Conservation (phyloP, 2,329 filamentous ascomycete species). For the Pseudogymnoascus sp. region DNA sequence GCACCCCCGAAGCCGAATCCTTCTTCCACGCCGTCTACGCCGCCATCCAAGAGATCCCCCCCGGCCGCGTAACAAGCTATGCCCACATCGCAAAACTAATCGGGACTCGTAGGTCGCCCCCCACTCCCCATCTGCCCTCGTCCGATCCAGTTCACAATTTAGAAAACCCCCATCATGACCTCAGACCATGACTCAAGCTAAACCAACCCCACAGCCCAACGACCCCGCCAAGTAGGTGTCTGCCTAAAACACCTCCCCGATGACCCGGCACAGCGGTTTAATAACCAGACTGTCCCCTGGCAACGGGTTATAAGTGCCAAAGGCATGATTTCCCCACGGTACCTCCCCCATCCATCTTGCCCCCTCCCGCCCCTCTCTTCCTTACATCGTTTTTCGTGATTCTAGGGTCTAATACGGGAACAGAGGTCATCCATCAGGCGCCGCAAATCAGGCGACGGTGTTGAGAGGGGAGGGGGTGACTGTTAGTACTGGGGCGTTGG, state of each 20-base stretch:
- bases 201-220: conserved; percentile 43
- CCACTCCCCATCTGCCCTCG: conserved; percentile 7
- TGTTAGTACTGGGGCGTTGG: conserved; percentile 26
- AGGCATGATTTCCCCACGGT: conserved; percentile 80
- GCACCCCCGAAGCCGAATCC: conserved; percentile 63
- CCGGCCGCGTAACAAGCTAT: conserved; percentile 78
- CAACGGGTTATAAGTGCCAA: conserved; percentile 86
- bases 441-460: conserved; percentile 28
- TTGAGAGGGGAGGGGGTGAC: conserved; percentile 29
- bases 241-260: conserved; percentile 77
- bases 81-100: conserved; percentile 68
- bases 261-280: conserved; percentile 46
- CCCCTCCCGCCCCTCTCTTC: background rate
- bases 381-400: background rate
- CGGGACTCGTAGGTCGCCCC: conserved; percentile 53
- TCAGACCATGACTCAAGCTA: background rate
- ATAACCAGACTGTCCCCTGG: conserved; percentile 80
- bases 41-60: conserved; percentile 77
- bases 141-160: too few relatives aligned
- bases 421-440: conserved; percentile 27
- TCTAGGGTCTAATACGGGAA: background rate
- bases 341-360: conserved; percentile 9
- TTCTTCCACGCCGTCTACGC: conserved; percentile 73
- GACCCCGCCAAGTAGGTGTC: conserved; percentile 77
- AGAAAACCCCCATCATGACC: background rate